Evolutionary conservation across 2,329 filamentous ascomycete species (phyloP), one percentile per base, ranked within the genome.

Genomic region (Fusarium pseudonygamai): DNA sequence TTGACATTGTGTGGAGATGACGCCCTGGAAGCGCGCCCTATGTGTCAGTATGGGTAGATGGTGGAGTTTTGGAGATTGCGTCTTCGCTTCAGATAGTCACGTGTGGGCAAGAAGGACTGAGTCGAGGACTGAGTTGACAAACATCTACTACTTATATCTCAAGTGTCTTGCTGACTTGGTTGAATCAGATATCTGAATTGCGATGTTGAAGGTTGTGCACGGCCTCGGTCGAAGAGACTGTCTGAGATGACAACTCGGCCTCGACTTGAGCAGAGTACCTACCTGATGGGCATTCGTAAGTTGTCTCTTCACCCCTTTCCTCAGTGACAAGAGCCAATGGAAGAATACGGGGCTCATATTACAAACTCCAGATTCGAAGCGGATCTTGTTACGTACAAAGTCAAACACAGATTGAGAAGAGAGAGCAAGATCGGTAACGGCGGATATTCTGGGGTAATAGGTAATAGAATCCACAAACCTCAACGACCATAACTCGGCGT

Each of bases 21-120:
- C 22, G 47, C 63, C 63, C 36, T 65, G 45, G 37, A 37, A 30
- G 30, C 30, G 45, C 71, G 71, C 71, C 71, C 71, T 73, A 32
- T 50, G 37, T 62, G 50, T 62, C 52, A 66, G 43, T 26, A 42
- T 49, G 28, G 55, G 49, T 42, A 40, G 20, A 42, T 50, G 42
- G 71, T 64, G 71, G 67, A 64, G 71, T 74, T 61, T 36, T 61
- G 46, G 62, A 73, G 40, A 74, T 68, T 74, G 40, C 47, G 22
- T 26, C 47, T 22, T 50, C 46, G 37, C 57, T 55, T 57, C 11
- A 42, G 15, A 49, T 16, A 24, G 56, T 64, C 63, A 60, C 61
- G 61, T 50, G 45, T 26, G 50, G 22, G 10, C 18, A 47, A 15
- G 10, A 14, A 26, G 36, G 9, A 18, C 36, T 37, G 34, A 36